Evolutionary conservation across 2,329 filamentous ascomycete genomes (phyloP).

Genomic region (Fusarium nygamai): DNA sequence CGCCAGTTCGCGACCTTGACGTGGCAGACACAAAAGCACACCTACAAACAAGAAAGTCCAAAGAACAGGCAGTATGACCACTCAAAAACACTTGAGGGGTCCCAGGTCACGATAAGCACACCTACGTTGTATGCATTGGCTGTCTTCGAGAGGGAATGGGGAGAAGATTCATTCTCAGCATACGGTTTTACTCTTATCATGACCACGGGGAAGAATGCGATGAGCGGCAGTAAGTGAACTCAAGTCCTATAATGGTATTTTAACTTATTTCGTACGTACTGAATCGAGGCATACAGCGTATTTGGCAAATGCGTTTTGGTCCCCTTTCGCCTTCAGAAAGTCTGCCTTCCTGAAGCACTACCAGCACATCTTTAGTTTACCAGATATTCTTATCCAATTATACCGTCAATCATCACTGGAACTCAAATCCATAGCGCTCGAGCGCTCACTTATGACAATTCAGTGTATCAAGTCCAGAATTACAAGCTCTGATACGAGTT

Average conservation of each 20-base stretch:
- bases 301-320: not conserved
- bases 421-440: not conserved
- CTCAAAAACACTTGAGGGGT: not conserved
- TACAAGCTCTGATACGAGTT: not conserved
- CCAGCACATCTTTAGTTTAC: not conserved
- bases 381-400: not conserved
- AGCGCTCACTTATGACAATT: slow-evolving; percentile 7
- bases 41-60: not conserved
- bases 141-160: slow-evolving; percentile 15
- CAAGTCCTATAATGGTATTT: fast-evolving
- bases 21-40: not conserved
- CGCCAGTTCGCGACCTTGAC: not conserved
- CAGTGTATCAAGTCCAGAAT: slow-evolving; percentile 8
- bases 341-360: slow-evolving; percentile 9
- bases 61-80: not conserved
- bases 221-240: not conserved
- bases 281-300: not conserved
- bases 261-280: not conserved
- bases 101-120: not conserved
- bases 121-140: not conserved
- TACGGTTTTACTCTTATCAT: slow-evolving; percentile 16
- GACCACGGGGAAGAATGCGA: slow-evolving; percentile 1
- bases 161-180: slow-evolving; percentile 14
- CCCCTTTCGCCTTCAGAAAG: slow-evolving; percentile 12
- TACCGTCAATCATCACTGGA: not conserved